Evolutionary conservation across 2,329 filamentous ascomycete genomes (phyloP), one percentile per base, ranked within the genome.

Genomic region (Venturia carpophila): DNA sequence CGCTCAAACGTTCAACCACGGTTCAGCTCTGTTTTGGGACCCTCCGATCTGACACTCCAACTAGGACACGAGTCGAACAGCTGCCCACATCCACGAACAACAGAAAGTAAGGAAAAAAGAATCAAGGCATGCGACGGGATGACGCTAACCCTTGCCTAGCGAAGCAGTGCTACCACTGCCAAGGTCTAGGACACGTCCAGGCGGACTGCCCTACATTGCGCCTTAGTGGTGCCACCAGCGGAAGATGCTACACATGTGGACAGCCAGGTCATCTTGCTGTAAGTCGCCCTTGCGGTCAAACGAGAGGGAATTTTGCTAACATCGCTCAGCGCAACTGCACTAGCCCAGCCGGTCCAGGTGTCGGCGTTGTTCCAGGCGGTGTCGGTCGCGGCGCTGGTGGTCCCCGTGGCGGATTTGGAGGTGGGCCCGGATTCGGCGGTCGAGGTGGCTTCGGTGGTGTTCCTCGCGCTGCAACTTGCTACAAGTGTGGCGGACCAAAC

Each of bases 121-220:
- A 47, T 27, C 5, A 19, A n/a, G 30, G 52, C 67, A 30, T 45
- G 11, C 19, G n/a, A 39, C 45, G 37, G 13, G 17, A 65, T 34
- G 60, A 27, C 27, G 27, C 67, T 66, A 65, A 63, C 49, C n/a
- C 5, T 10, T 27, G 30, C 45, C 67, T 72, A 87, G 92, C 92
- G 64, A 99, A 99, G 87, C 94, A 99, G 84, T 99, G 94, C 86
- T 99, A 99, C 79, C 94, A 97, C 82, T 99, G 94, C 84, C 94
- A 97, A 83, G 94, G 94, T 67, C 86, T 97, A 68, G 94, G 94
- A 70, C 94, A 99, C 77, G 94, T 99, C 73, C 94, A 99, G 83
- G 94, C 94, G 71, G 94, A 99, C 79, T 99, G 94, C 85, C 94
- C 94, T 73, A 97, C 94, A 68, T 86, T 99, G 69, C 91, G 94